A percentile compares a stretch with the other conserved stretches of the same genome.
phyloP scores from a whole-genome alignment of 108 stramenopile genomes.

The Skeletonema marinoi region DNA sequence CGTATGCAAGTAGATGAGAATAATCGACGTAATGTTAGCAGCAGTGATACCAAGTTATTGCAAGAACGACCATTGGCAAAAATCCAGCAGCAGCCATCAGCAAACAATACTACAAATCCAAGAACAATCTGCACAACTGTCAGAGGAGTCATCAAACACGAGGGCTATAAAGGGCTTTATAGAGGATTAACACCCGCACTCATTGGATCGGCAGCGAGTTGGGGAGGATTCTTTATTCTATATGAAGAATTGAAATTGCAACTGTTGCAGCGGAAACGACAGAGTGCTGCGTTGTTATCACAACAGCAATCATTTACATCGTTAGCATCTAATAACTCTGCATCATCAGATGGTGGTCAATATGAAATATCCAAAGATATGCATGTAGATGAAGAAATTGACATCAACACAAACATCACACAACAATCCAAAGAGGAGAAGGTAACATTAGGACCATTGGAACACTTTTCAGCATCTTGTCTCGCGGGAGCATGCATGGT shows the following conservation, averaged over 20 bases:
- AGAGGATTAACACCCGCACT: constrained; percentile 91
- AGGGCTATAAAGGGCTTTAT: constrained; percentile 89
- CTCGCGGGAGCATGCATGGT: constrained; percentile 89
- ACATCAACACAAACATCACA: constrained; percentile 24
- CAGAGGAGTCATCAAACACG: constrained; percentile 52
- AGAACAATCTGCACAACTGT: constrained; percentile 31
- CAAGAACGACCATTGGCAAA: not conserved
- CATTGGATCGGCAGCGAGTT: constrained; percentile 88
- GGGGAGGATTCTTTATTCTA: constrained; percentile 98
- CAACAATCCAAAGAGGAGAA: constrained; percentile 1
- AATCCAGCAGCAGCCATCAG: not conserved
- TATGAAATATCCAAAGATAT: constrained; percentile 24
- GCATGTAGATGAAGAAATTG: constrained; percentile 29
- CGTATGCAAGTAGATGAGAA: constrained; percentile 90
- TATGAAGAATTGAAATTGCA: constrained; percentile 91
- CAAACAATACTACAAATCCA: constrained; percentile 12
- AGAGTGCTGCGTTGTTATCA: not conserved
- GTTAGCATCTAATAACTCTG: not conserved
- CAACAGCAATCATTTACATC: not conserved
- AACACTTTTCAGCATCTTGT: constrained; percentile 72
- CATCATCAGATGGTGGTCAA: not conserved
- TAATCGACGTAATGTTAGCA: not conserved
- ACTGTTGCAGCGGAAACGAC: constrained; percentile 26
- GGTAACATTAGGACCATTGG: constrained; percentile 51
- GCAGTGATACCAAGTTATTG: constrained; percentile 1